These are phyloP conservation scores for Tricladium varicosporioides DNA, from an alignment of 2,329 filamentous ascomycete species.

Conservation along the genomic window DNA sequence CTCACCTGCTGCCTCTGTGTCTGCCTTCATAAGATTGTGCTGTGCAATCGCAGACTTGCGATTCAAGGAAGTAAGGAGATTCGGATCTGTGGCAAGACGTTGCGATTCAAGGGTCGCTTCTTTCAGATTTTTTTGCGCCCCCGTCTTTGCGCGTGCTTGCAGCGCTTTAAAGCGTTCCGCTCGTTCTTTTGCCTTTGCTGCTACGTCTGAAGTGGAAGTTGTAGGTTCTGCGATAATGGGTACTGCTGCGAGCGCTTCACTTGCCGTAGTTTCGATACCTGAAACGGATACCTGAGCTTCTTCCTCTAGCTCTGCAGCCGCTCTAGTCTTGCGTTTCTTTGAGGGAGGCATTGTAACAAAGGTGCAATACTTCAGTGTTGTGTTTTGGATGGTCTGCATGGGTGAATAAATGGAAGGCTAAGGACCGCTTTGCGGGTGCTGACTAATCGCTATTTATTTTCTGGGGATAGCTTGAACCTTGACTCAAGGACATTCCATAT, in stretches of 20 bases:
- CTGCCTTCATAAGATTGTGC: constrained; percentile 90
- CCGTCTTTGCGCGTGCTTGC: constrained; percentile 74
- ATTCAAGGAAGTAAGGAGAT: constrained; percentile 72
- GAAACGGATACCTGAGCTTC: constrained; percentile 6
- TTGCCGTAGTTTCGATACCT: background rate
- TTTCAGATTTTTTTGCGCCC: constrained; percentile 72
- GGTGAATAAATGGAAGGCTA: constrained; percentile 23
- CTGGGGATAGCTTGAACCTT: too few species aligned
- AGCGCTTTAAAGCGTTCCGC: constrained; percentile 84
- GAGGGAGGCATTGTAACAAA: constrained; percentile 40
- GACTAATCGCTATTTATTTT: background rate
- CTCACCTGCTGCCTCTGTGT: constrained; percentile 78
- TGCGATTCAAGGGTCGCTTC: constrained; percentile 83
- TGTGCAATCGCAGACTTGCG: constrained; percentile 84
- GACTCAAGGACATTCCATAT: background rate
- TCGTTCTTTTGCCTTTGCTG: constrained; percentile 59
- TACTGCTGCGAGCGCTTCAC: constrained; percentile 8
- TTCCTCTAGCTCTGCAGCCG: constrained; percentile 22
- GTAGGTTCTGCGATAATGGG: constrained; percentile 18
- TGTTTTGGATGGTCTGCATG: background rate
- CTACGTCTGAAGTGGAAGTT: constrained; percentile 31
- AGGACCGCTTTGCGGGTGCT: background rate
- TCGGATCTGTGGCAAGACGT: constrained; percentile 73
- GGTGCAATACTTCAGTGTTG: constrained; percentile 3
- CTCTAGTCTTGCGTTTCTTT: constrained; percentile 45